Base-by-base conservation (phyloP, 805 yeast genomes). In the Candida ovalis region DNA sequence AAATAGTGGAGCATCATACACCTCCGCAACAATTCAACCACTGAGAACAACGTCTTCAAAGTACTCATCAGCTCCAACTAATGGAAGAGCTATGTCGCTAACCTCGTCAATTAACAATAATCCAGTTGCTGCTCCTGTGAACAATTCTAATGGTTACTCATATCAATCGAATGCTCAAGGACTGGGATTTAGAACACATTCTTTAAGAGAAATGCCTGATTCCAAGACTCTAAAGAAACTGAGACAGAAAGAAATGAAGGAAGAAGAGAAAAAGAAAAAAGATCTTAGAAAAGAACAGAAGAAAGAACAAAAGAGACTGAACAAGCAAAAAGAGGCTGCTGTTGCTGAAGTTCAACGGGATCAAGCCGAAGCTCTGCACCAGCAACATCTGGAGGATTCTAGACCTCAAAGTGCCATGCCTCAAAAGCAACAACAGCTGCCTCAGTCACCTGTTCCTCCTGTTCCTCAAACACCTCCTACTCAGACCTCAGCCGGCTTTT, bases 91-190 rank as follows among this genome's bases (percentile, higher is more conserved):
- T 3, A 47, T 52, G 56, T 53, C 57, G 5, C 13, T 48, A 21
- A 48, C 55, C 2, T 49, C 53, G 10, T 28, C 45, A 7, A 22
- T 28, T 3, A 40, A 37, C 17, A 35, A 35, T 18, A 19, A 35
- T 5, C 23, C 45, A 35, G n/a, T 36, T 25, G 2, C 17, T 8
- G 30, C 24, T 21, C 17, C 35, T 27, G 23, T 39, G 10, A 21
- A 40, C 21, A n/a, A 17, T 4, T 7, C 21, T 6, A 37, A 19
- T 21, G 27, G 27, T 24, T 7, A 28, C 19, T 12, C 45, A 12
- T 63, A 63, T 37, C 54, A 57, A 19, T 62, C 67, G 0, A 63
- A 65, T 50, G 65, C 65, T 9, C 46, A 49, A 2, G 67, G 65
- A 18, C 32, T 55, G 4, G 68, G 67, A 10, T 66, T 68, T 43